Percentiles rank a stretch among this genome's conserved stretches.
phyloP scores from a whole-genome alignment of 345 rosid genomes.

The Citrus mangshanensis region DNA sequence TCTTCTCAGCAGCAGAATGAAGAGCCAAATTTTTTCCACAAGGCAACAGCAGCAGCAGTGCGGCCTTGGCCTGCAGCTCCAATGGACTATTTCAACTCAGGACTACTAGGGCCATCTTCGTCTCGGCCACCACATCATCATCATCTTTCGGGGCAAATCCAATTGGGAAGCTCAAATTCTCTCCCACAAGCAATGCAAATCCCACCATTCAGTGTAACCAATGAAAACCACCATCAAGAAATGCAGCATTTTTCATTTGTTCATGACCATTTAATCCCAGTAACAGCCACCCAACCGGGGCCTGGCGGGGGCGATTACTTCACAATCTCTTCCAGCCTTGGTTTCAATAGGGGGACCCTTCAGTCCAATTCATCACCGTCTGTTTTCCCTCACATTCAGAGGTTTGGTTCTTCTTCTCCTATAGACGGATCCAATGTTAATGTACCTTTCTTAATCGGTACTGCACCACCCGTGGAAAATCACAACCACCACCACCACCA shows the following conservation, averaged over 20 bases:
- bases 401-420: constrained; percentile 54
- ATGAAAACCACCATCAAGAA: constrained; percentile 55
- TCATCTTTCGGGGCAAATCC: constrained; percentile 45
- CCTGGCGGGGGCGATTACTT: constrained; percentile 54
- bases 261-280: constrained; percentile 76
- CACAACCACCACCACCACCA: constrained; percentile 51
- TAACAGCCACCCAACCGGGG: constrained; percentile 39
- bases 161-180: constrained; percentile 41
- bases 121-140: constrained; percentile 33
- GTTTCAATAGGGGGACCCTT: constrained; percentile 99
- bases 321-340: constrained; percentile 78
- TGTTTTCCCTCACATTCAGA: constrained; percentile 62
- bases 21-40: constrained; percentile 36
- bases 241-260: constrained; percentile 67
- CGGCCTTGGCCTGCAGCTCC: constrained; percentile 59
- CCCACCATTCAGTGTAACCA: constrained; percentile 35
- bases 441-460: constrained; percentile 67
- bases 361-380: constrained; percentile 98
- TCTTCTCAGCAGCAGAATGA: constrained; percentile 30
- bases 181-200: constrained; percentile 32
- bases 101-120: constrained; percentile 46
- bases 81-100: constrained; percentile 64
- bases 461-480: constrained; percentile 61
- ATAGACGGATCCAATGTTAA: constrained; percentile 53
- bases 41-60: constrained; percentile 26